Evolutionary conservation across 768 basidiomycete genomes (phyloP), one percentile per base, ranked within the genome.

Genomic region (Pulveroboletus sp.): DNA sequence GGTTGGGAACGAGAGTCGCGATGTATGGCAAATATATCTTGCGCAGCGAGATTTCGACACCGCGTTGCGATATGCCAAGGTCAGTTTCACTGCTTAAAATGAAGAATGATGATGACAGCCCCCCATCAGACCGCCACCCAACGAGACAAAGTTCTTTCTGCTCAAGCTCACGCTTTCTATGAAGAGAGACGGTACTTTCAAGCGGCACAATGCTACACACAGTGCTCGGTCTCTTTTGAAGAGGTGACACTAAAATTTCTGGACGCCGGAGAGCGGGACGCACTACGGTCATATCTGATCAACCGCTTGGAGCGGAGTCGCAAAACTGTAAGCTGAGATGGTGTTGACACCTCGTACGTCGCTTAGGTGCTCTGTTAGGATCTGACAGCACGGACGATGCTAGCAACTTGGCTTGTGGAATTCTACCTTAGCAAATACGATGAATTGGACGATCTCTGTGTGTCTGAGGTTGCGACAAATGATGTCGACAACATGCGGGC

Each of bases 381-480:
- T 60, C 58, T 88, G 35, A 93, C 92, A 0, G 94, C 97, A 66
- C 80, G 96, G 36, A 93, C 93, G 86, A 93, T 98, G 84, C 73
- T 99, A 17, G 94, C 96, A 15, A 97, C 93, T 0, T 99, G 96
- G 96, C 82, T 99, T 11, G 86, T 96, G 28, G 96, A 99, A 68
- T 92, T 98, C 56, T 97, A 93, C 64, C 81, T 99, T 14, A 89
- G 89, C 69, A 98, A 96, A 73, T 93, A 90, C 67, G 95, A 96
- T 61, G 91, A 95, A 54, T 73, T 98, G 44, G 96, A 99, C 62
- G 96, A 98, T 62, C 76, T 93, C 15, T 83, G 94, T 26, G 93
- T 92, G 0, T 89, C 94, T 0, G 92, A 93, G 66, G 82, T 82
- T 1, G 76, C 83, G 12, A 81, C 86, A 10, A 82, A 84, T 45